Evolutionary conservation across 768 basidiomycete genomes (phyloP).

Genomic region (Tricholoma terreum): DNA sequence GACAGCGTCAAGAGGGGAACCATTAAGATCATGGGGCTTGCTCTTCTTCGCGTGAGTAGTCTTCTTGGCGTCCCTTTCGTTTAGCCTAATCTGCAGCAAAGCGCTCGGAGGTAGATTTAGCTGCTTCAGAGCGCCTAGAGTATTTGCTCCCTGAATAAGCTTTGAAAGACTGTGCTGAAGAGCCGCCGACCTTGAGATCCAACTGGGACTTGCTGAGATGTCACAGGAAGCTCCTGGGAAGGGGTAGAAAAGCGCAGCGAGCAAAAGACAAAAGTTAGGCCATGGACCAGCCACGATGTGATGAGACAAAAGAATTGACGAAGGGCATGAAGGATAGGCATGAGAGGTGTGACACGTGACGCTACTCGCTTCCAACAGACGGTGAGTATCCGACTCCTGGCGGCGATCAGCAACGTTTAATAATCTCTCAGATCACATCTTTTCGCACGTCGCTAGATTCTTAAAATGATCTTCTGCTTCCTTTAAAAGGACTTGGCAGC

Average conservation of each 20-base stretch:
- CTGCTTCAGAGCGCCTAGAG: not conserved
- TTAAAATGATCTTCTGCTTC: slow-evolving; percentile 22
- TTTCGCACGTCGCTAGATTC: slow-evolving; percentile 22
- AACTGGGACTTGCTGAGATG: not conserved
- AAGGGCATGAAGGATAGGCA: not conserved
- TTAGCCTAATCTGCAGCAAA: not conserved
- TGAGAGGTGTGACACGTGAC: no score
- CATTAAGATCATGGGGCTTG: not conserved
- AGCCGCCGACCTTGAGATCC: not conserved
- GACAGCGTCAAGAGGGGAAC: not conserved
- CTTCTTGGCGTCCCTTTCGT: not conserved
- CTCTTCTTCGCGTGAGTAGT: not conserved
- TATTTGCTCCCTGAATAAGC: not conserved
- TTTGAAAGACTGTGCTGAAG: not conserved
- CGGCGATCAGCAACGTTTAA: slow-evolving; percentile 12
- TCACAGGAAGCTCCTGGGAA: slow-evolving; percentile 1
- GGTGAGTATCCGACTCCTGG: no score
- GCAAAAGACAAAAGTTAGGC: not conserved
- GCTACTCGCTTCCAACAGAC: no score
- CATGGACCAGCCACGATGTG: slow-evolving; percentile 2
- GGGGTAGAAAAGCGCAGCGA: not conserved
- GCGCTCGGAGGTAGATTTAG: not conserved
- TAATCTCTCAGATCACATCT: slow-evolving; percentile 8
- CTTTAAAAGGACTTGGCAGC: slow-evolving; percentile 15
- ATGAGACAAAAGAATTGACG: not conserved